These are phyloP conservation scores for Sutorius australiensis DNA, from an alignment of 768 basidiomycete species.

Conservation along the genomic window DNA sequence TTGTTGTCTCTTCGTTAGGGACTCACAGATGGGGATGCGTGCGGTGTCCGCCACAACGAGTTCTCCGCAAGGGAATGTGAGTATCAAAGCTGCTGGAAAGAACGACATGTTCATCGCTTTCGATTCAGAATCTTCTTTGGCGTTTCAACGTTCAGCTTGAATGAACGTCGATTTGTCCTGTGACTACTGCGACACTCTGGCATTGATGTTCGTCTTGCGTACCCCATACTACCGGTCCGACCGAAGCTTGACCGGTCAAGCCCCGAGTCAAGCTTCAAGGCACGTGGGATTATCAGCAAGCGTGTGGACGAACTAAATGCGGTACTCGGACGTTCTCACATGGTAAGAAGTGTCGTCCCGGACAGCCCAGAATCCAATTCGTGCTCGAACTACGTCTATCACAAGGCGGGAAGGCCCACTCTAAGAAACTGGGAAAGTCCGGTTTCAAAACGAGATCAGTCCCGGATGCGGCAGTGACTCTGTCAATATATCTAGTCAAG, in stretches of 20 bases:
- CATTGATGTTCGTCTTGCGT: too few relatives aligned
- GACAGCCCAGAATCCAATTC: background rate
- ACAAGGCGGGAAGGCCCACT: too few relatives aligned
- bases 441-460: background rate
- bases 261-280: too few relatives aligned
- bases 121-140: background rate
- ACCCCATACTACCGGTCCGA: too few relatives aligned
- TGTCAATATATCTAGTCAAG: background rate
- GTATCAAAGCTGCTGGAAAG: background rate
- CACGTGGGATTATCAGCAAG: background rate
- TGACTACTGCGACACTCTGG: background rate
- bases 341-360: background rate
- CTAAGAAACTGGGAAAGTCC: background rate
- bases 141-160: background rate
- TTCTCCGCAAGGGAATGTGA: background rate
- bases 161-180: background rate
- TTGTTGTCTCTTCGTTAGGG: background rate
- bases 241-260: too few relatives aligned
- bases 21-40: background rate
- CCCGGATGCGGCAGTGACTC: background rate
- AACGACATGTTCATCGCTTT: too few relatives aligned
- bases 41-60: background rate
- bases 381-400: background rate
- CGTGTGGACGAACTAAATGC: background rate
- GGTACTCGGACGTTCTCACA: background rate